These are phyloP conservation scores for Rubia peregrina DNA, from an alignment of 305 asterid species.

Conservation along the genomic window DNA sequence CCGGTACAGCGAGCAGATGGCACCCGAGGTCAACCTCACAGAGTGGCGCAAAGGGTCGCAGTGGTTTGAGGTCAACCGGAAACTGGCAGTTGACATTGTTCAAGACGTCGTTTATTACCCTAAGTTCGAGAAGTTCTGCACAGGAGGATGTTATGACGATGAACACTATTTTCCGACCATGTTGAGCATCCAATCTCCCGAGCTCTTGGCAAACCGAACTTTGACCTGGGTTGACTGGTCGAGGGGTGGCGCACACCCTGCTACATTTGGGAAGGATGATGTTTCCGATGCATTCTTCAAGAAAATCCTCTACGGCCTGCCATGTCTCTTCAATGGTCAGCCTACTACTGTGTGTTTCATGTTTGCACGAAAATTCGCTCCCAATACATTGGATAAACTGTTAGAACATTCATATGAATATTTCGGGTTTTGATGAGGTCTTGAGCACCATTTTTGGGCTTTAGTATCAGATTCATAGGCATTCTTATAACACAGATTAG, in stretches of 20 bases:
- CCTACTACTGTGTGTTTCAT: constrained; percentile 34
- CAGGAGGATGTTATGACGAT: constrained; percentile 37
- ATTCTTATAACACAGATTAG: not conserved
- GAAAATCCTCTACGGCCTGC: constrained; percentile 17
- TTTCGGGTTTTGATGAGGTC: constrained; percentile 28
- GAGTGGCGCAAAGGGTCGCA: constrained; percentile 45
- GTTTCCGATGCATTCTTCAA: constrained; percentile 28
- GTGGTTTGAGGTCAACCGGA: constrained; percentile 39
- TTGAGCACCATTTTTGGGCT: constrained; percentile 3
- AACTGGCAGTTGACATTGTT: constrained; percentile 34
- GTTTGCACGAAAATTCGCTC: constrained; percentile 40
- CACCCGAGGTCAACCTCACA: constrained; percentile 29
- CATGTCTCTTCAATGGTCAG: constrained; percentile 32
- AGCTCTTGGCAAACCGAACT: constrained; percentile 34
- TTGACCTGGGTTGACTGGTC: constrained; percentile 45
- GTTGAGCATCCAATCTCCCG: constrained; percentile 30
- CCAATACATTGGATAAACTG: constrained; percentile 31
- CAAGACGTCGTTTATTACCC: constrained; percentile 29
- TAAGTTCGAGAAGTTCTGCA: constrained; percentile 37
- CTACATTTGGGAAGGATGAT: constrained; percentile 36
- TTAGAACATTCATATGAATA: constrained; percentile 27
- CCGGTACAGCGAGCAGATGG: constrained; percentile 30
- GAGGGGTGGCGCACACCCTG: constrained; percentile 47
- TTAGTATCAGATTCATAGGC: not conserved
- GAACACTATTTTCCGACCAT: constrained; percentile 44